Percentiles rank a stretch among this genome's conserved stretches.
Conservation (phyloP, 768 basidiomycete species). For the Boletus fagicola region DNA sequence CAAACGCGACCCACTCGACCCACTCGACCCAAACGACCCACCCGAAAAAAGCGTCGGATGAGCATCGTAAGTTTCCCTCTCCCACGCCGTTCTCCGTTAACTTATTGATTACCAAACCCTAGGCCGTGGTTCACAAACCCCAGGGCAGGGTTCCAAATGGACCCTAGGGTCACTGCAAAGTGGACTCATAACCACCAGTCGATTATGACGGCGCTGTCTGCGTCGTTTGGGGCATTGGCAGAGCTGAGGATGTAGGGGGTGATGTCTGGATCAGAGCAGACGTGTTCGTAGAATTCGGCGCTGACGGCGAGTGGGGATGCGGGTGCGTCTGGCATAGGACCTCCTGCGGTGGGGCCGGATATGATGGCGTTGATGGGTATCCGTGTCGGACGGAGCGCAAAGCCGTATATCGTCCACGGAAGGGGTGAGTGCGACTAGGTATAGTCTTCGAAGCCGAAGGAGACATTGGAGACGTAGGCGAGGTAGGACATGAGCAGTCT, state of each 20-base stretch:
- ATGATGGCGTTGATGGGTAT: conserved; percentile 62
- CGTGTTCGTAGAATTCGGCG: conserved; percentile 46
- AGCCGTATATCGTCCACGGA: conserved; percentile 54
- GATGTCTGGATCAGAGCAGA: conserved; percentile 41
- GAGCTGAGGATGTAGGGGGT: conserved; percentile 36
- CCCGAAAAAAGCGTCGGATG: too few species aligned
- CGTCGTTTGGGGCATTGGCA: conserved; percentile 35
- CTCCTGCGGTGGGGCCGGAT: conserved; percentile 54
- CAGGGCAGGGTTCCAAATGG: too few species aligned
- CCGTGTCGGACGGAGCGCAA: conserved; percentile 48
- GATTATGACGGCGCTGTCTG: conserved; percentile 43
- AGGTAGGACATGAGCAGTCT: conserved; percentile 54
- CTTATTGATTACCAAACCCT: too few species aligned
- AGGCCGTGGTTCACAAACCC: too few species aligned
- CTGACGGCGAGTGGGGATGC: conserved; percentile 40
- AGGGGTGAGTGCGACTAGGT: conserved; percentile 55
- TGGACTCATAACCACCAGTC: conserved; percentile 61
- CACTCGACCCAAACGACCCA: too few species aligned
- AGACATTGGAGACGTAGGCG: conserved; percentile 47
- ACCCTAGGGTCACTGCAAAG: too few species aligned
- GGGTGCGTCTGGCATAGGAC: conserved; percentile 31
- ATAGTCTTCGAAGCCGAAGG: conserved; percentile 64
- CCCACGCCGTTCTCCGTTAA: too few species aligned
- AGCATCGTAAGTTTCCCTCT: too few species aligned
- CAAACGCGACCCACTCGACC: too few species aligned